Base-by-base conservation (phyloP, 345 rosid species). In the Bretschneidera sinensis region DNA sequence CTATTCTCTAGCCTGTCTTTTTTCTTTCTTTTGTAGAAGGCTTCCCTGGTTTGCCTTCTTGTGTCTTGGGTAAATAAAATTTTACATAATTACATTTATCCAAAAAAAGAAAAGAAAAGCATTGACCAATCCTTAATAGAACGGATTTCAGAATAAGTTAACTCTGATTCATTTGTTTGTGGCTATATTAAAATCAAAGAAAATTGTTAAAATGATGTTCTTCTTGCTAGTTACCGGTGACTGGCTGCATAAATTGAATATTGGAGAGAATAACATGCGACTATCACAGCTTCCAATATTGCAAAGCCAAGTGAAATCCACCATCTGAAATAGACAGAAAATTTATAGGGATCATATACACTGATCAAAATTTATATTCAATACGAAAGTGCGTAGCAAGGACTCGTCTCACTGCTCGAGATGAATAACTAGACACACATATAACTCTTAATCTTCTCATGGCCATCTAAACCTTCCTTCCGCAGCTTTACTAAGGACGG, bases 361-460 rank as follows among this genome's bases (percentile, higher is more conserved):
- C 17, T 48, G 43, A 55, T 56, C n/a, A 62, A 64, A 61, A 55
- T n/a, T 57, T 62, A 33, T 43, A 25, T 24, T 49, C 35, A 62
- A 62, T 54, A 63, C 21, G 66, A 55, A 34, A 66, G 31, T 70
- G 57, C 53, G 65, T 68, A 69, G 75, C 73, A 74, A 76, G 76
- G 79, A 66, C 71, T 80, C 49, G 60, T 86, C 83, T 83, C 83
- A 78, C 88, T 69, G 84, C 85, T 76, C 74, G 81, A 91, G 83
- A 79, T 65, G 75, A 65, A 81, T 72, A 76, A 80, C 77, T 78
- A 86, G 73, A 88, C 98, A 85, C 85, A 92, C 98, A 92, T 92
- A 83, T 89, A 89, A 79, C 97, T 82, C 92, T 92, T 92, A 71
- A 92, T 89, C 90, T 85, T 89, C 87, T 92, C 97, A 1, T 85